Conservation (phyloP, 2,329 filamentous ascomycete genomes). For the Clarireedia monteithiana region DNA sequence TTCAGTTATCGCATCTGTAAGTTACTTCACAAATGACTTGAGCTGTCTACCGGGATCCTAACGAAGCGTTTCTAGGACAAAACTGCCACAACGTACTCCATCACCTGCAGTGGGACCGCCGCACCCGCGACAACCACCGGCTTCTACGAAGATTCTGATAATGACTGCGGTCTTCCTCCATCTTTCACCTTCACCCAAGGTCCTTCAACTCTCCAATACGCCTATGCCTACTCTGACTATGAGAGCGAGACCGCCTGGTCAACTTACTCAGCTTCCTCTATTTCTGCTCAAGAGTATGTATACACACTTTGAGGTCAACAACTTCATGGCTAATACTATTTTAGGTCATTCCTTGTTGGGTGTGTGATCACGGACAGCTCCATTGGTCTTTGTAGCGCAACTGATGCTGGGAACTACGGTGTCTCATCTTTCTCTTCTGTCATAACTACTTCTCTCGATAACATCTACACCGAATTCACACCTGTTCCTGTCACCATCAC, state of each 20-base stretch:
- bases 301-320: neutral
- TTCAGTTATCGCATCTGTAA: conserved; percentile 8
- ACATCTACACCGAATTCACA: neutral
- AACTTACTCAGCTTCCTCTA: neutral
- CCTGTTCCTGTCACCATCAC: conserved; percentile 16
- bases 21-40: neutral
- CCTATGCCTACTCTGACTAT: conserved; percentile 1
- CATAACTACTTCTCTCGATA: conserved; percentile 1
- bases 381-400: conserved; percentile 11
- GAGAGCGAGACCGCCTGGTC: neutral
- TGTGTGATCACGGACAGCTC: conserved; percentile 14
- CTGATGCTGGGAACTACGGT: neutral
- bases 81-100: conserved; percentile 8
- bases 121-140: conserved; percentile 18
- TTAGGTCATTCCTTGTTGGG: conserved; percentile 8
- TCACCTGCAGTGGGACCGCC: conserved; percentile 1
- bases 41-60: neutral
- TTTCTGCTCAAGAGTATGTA: neutral
- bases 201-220: conserved; percentile 18
- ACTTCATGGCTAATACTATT: neutral
- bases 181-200: conserved; percentile 21
- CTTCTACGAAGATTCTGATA: neutral
- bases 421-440: conserved; percentile 1
- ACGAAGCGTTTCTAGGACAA: conserved; percentile 10
- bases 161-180: conserved; percentile 15